phyloP scores from a whole-genome alignment of 2,329 filamentous ascomycete genomes.

The Huntiella omanensis region DNA sequence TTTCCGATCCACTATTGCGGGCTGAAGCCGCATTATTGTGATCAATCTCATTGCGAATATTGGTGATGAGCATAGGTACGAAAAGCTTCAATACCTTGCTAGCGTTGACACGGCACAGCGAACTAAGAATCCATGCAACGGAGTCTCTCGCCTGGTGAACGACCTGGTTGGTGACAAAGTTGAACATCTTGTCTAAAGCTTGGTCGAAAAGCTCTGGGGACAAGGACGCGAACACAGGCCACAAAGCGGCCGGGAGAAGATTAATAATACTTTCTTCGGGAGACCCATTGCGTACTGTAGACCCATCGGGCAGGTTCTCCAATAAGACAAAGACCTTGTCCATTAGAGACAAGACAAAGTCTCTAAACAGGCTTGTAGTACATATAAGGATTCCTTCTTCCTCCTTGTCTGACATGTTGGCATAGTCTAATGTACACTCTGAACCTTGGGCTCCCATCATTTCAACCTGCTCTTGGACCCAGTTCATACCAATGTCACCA shows the following conservation, averaged over 20 bases:
- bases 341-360: conserved; percentile 78
- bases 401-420: conserved; percentile 65
- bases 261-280: conserved; percentile 97
- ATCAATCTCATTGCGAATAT: conserved; percentile 91
- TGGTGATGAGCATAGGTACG: conserved; percentile 73
- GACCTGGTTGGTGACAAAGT: conserved; percentile 83
- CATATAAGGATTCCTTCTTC: conserved; percentile 80
- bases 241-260: conserved; percentile 76
- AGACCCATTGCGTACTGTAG: conserved; percentile 70
- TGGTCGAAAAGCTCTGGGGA: conserved; percentile 89
- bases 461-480: conserved; percentile 88
- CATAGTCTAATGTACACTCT: conserved; percentile 70
- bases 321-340: conserved; percentile 89
- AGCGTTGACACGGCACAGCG: conserved; percentile 86
- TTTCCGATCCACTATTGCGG: conserved; percentile 79
- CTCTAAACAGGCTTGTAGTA: conserved; percentile 81
- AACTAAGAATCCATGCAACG: conserved; percentile 97
- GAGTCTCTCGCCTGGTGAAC: conserved; percentile 93
- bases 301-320: conserved; percentile 85
- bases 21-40: conserved; percentile 92
- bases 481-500: conserved; percentile 61
- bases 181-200: conserved; percentile 75
- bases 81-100: conserved; percentile 83
- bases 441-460: conserved; percentile 79
- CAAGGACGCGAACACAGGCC: conserved; percentile 72